Evolutionary conservation across 768 basidiomycete species (phyloP).

Genomic region (Suillus cothurnatus): DNA sequence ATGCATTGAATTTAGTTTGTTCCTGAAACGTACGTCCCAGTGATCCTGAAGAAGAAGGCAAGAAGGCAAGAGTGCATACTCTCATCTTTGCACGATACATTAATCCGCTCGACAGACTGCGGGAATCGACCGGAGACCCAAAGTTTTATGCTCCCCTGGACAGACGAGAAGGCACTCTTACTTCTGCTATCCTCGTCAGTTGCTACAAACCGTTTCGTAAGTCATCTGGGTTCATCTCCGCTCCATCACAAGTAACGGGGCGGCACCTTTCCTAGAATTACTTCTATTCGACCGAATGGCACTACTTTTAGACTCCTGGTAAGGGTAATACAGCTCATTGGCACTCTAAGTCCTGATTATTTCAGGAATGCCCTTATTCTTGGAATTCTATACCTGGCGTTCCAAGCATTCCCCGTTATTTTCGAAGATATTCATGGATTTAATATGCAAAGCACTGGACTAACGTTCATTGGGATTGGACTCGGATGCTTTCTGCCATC

Average conservation of each 20-base stretch:
- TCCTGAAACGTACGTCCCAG: constrained; percentile 72
- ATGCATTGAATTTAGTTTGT: constrained; percentile 46
- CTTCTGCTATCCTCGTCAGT: constrained; percentile 52
- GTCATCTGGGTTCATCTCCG: constrained; percentile 23
- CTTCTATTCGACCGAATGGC: constrained; percentile 75
- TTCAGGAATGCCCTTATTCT: constrained; percentile 42
- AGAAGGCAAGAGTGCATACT: constrained; percentile 37
- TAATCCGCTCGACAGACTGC: constrained; percentile 39
- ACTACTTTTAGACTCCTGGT: constrained; percentile 72
- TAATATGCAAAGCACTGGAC: constrained; percentile 51
- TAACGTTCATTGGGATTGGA: constrained; percentile 55
- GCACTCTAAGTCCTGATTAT: constrained; percentile 2
- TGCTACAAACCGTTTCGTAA: constrained; percentile 74
- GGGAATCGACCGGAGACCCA: constrained; percentile 55
- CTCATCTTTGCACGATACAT: neutral
- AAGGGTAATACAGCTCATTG: constrained; percentile 17
- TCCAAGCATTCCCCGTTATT: constrained; percentile 61
- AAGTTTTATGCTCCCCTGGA: constrained; percentile 66
- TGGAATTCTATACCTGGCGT: constrained; percentile 49
- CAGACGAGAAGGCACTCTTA: constrained; percentile 44
- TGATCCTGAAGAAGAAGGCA: constrained; percentile 64
- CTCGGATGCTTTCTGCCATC: constrained; percentile 43
- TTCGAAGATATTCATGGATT: constrained; percentile 52
- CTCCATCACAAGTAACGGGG: neutral
- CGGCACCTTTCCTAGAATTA: constrained; percentile 45